These are phyloP conservation scores for Brassica balearica DNA, from an alignment of 441 rosid species.

Conservation along the genomic window DNA sequence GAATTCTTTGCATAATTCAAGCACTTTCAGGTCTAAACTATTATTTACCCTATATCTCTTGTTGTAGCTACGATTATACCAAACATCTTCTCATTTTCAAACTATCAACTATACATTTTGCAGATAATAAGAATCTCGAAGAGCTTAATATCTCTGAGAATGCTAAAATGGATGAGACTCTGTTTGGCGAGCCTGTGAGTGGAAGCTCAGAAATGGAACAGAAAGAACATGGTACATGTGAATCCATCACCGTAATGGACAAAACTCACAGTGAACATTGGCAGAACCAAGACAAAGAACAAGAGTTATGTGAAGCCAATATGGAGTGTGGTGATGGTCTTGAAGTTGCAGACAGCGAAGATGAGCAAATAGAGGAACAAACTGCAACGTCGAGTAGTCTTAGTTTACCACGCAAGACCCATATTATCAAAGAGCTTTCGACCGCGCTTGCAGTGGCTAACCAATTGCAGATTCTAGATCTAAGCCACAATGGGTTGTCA, in stretches of 20 bases:
- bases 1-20: slow-evolving; percentile 70
- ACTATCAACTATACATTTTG: slow-evolving; percentile 10
- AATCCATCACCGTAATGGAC: slow-evolving; percentile 34
- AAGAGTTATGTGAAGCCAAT: slow-evolving; percentile 47
- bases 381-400: slow-evolving; percentile 54
- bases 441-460: slow-evolving; percentile 68
- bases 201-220: slow-evolving; percentile 36
- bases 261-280: slow-evolving; percentile 41
- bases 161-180: slow-evolving; percentile 44
- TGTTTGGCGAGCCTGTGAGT: slow-evolving; percentile 21
- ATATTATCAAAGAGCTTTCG: slow-evolving; percentile 58
- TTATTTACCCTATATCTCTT: background rate
- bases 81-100: slow-evolving; percentile 8
- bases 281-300: slow-evolving; percentile 33
- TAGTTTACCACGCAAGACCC: slow-evolving; percentile 49
- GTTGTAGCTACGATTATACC: background rate
- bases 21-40: slow-evolving; percentile 70
- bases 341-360: slow-evolving; percentile 96
- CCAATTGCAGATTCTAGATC: slow-evolving; percentile 66
- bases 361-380: slow-evolving; percentile 51
- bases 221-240: slow-evolving; percentile 34
- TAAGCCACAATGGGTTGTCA: slow-evolving; percentile 79
- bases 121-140: slow-evolving; percentile 75
- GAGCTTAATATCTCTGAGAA: slow-evolving; percentile 84
- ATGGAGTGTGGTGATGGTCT: slow-evolving; percentile 52